These are phyloP conservation scores for Solanum piurae DNA, from an alignment of 257 asterid genomes.

Conservation along the genomic window DNA sequence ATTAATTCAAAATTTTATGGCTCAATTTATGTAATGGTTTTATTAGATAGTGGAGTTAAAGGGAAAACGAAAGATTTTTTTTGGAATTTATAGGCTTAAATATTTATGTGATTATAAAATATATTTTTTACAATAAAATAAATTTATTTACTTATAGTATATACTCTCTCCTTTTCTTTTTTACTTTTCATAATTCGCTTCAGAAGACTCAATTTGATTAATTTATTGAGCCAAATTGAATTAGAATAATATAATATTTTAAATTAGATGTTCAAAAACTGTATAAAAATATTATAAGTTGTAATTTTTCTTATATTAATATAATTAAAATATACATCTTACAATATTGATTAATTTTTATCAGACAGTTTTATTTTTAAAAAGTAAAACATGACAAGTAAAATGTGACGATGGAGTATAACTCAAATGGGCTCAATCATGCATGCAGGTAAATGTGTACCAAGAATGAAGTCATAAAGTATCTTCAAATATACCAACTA, in stretches of 20 bases:
- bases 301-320: background rate
- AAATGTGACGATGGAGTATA: fast-evolving
- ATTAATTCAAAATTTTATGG: background rate
- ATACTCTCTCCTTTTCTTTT: background rate
- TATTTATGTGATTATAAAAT: background rate
- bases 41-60: background rate
- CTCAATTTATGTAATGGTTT: background rate
- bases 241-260: background rate
- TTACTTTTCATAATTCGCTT: background rate
- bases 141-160: background rate
- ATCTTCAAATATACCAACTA: background rate
- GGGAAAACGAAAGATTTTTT: background rate
- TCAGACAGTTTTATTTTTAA: background rate
- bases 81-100: background rate
- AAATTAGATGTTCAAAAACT: background rate
- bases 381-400: fast-evolving
- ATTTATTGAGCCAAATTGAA: background rate
- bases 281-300: background rate
- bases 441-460: background rate
- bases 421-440: background rate
- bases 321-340: background rate
- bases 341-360: fast-evolving
- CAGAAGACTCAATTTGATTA: background rate
- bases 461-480: background rate
- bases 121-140: too few species aligned